A percentile compares a stretch with the other conserved stretches of the same genome.
phyloP scores from a whole-genome alignment of 2,329 filamentous ascomycete species.

The Dactylellina cionopaga region DNA sequence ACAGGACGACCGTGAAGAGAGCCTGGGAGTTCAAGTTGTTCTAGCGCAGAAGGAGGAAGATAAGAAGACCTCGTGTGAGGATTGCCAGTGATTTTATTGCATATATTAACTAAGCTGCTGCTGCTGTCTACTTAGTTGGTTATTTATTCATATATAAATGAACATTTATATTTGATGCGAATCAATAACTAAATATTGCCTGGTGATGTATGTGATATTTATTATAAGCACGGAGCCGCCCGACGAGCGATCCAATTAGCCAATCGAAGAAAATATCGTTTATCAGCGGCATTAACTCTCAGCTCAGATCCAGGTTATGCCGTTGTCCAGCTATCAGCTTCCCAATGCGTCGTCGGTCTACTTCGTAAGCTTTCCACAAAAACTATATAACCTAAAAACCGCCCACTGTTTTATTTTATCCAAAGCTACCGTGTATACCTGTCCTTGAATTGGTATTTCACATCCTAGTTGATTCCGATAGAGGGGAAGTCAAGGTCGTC shows the following conservation, averaged over 20 bases:
- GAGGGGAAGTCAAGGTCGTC: no score
- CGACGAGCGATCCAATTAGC: slow-evolving; percentile 14
- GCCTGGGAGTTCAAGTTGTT: slow-evolving; percentile 19
- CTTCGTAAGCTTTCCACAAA: slow-evolving; percentile 38
- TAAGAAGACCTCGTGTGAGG: slow-evolving; percentile 16
- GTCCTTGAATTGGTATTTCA: no score
- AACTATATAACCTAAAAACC: slow-evolving; percentile 33
- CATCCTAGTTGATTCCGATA: no score
- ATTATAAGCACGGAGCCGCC: slow-evolving; percentile 44
- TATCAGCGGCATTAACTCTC: slow-evolving; percentile 44
- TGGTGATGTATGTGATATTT: background rate
- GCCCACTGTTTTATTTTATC: background rate
- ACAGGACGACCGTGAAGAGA: background rate
- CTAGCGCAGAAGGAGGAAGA: background rate
- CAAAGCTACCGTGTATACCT: background rate
- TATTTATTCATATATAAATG: no score
- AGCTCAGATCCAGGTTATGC: no score
- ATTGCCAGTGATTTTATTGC: slow-evolving; percentile 18
- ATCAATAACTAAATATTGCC: background rate
- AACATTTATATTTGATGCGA: no score
- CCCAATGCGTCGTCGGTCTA: slow-evolving; percentile 42
- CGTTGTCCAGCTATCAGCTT: slow-evolving; percentile 53
- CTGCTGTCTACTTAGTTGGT: no score
- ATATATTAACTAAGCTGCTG: background rate
- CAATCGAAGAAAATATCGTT: slow-evolving; percentile 11